Conservation (phyloP, 2,329 filamentous ascomycete genomes). For the Sporothrix pseudoabietina region DNA sequence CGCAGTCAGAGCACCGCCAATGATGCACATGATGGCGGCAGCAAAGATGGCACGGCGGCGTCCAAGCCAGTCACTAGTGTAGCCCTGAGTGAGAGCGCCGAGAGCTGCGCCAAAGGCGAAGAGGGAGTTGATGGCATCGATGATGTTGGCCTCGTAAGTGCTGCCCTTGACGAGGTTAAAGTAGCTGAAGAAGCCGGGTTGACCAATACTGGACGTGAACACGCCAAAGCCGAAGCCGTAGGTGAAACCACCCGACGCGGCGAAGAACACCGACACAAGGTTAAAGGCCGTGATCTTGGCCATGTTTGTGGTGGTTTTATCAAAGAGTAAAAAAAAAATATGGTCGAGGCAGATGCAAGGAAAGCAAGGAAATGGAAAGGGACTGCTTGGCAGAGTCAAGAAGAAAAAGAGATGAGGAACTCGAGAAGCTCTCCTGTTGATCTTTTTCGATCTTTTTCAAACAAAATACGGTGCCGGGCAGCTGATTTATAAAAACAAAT, state of each 20-base stretch:
- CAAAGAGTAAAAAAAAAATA: neutral
- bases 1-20: slow-evolving; percentile 31
- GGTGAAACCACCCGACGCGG: slow-evolving; percentile 23
- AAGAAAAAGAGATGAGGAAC: neutral
- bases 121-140: slow-evolving; percentile 30
- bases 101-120: slow-evolving; percentile 31
- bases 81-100: slow-evolving; percentile 30
- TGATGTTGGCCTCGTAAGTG: slow-evolving; percentile 23
- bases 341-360: neutral
- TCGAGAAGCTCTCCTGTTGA: neutral
- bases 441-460: neutral
- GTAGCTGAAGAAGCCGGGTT: slow-evolving; percentile 26
- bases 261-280: slow-evolving; percentile 23
- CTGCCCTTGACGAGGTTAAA: slow-evolving; percentile 28
- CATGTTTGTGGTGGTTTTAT: neutral
- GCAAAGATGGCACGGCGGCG: slow-evolving; percentile 30
- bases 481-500: neutral
- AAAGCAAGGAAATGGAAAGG: neutral
- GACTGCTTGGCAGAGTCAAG: neutral
- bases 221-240: slow-evolving; percentile 28
- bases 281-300: slow-evolving; percentile 24
- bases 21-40: slow-evolving; percentile 25
- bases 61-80: slow-evolving; percentile 30
- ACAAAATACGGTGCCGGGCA: neutral
- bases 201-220: slow-evolving; percentile 26